Conservation (phyloP, 179 eudicot species). For the Beta lomatogona region DNA sequence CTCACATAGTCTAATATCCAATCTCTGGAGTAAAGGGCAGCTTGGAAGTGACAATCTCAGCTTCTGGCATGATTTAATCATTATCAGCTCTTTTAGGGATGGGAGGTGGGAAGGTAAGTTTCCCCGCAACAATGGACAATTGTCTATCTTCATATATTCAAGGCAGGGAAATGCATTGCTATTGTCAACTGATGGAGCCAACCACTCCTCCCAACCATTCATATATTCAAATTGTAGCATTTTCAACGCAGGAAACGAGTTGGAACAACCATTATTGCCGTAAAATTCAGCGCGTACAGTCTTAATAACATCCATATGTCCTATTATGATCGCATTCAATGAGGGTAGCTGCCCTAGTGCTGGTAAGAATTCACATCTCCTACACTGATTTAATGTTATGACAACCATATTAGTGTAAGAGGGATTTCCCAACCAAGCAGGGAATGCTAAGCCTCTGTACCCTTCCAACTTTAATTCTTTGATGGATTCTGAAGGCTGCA, state of each 20-base stretch:
- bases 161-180: background rate
- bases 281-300: slow-evolving; percentile 9
- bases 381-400: background rate
- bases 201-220: slow-evolving; percentile 9
- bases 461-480: background rate
- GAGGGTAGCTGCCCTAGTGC: slow-evolving; percentile 1
- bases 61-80: background rate
- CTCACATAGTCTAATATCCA: background rate
- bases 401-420: slow-evolving; percentile 1
- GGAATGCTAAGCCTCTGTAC: slow-evolving; percentile 1
- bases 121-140: background rate
- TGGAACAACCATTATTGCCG: background rate
- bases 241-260: slow-evolving; percentile 11
- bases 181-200: background rate
- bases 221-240: background rate
- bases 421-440: slow-evolving; percentile 14
- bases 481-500: slow-evolving; percentile 6
- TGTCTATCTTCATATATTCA: no score
- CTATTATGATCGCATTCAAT: background rate
- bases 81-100: background rate
- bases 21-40: background rate
- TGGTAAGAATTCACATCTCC: background rate
- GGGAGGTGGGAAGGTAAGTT: background rate
- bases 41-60: slow-evolving; percentile 8
- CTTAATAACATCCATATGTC: background rate